Evolutionary conservation across 2,329 filamentous ascomycete species (phyloP).

Genomic region (Exophiala aquamarina): DNA sequence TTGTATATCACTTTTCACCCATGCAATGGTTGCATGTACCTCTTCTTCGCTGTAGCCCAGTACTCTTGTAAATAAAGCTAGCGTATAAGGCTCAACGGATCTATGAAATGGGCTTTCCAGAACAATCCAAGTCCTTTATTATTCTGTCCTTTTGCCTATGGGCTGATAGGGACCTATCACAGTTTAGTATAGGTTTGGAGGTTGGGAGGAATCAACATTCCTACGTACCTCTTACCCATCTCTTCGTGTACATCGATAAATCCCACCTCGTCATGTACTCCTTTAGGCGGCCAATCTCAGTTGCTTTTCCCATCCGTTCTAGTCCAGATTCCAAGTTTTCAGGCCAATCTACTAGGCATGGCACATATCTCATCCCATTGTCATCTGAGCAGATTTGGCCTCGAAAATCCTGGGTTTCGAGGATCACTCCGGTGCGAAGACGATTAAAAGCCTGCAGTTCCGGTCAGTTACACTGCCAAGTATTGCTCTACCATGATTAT

Average conservation of each 20-base stretch:
- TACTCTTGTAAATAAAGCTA: slow-evolving; percentile 38
- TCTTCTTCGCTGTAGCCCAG: slow-evolving; percentile 34
- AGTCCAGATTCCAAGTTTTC: too few species aligned
- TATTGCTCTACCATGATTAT: slow-evolving; percentile 35
- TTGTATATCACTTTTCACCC: slow-evolving; percentile 11
- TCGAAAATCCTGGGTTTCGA: slow-evolving; percentile 9
- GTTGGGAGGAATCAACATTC: not conserved
- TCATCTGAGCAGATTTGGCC: not conserved
- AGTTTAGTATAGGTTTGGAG: slow-evolving; percentile 27
- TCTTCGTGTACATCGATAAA: too few species aligned
- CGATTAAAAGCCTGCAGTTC: not conserved
- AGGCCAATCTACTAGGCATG: not conserved
- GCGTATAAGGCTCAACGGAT: slow-evolving; percentile 37
- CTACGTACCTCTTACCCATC: not conserved
- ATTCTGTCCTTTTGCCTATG: slow-evolving; percentile 31
- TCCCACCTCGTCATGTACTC: not conserved
- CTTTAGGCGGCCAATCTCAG: too few species aligned
- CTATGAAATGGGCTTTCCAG: slow-evolving; percentile 31
- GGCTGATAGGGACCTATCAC: slow-evolving; percentile 29
- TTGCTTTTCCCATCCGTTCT: too few species aligned
- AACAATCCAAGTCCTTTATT: slow-evolving; percentile 34
- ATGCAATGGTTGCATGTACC: slow-evolving; percentile 10
- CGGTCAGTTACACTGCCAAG: slow-evolving; percentile 9
- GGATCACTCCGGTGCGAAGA: slow-evolving; percentile 30
- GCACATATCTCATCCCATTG: not conserved